phyloP scores from a whole-genome alignment of 2,329 filamentous ascomycete species.

The Clonostachys rosea region DNA sequence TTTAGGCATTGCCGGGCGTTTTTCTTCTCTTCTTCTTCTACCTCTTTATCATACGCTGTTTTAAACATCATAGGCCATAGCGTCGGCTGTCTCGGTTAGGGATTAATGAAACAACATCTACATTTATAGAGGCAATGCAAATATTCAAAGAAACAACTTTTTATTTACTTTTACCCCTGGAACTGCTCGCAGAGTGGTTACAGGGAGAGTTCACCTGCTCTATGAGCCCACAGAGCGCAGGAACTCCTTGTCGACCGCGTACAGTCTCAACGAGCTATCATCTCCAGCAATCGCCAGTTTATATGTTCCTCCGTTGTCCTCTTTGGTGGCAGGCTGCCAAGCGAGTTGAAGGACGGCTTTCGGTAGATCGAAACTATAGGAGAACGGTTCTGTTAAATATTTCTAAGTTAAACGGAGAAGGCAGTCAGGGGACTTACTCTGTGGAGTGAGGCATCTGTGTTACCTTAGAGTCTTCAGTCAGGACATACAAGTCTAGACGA shows the following conservation, averaged over 20 bases:
- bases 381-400: not conserved
- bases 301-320: constrained; percentile 14
- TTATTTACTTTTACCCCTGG: not conserved
- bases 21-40: too few species aligned
- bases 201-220: not conserved
- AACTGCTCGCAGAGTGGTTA: not conserved
- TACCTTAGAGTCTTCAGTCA: constrained; percentile 33
- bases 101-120: too few species aligned
- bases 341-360: constrained; percentile 63
- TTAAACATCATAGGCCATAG: too few species aligned
- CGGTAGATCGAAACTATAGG: constrained; percentile 38
- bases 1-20: too few species aligned
- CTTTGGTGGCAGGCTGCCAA: constrained; percentile 53
- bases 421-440: constrained; percentile 27
- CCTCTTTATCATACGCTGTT: too few species aligned
- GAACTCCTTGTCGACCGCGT: constrained; percentile 31
- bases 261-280: constrained; percentile 56
- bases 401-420: not conserved
- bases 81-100: too few species aligned
- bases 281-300: constrained; percentile 54
- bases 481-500: constrained; percentile 32
- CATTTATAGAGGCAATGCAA: constrained; percentile 1
- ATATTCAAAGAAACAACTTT: not conserved
- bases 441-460: constrained; percentile 24
- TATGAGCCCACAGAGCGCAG: constrained; percentile 2